Percentiles rank a stretch among this genome's conserved stretches.
Conservation (phyloP, 2,329 filamentous ascomycete genomes). For the Colletotrichum sansevieriae region DNA sequence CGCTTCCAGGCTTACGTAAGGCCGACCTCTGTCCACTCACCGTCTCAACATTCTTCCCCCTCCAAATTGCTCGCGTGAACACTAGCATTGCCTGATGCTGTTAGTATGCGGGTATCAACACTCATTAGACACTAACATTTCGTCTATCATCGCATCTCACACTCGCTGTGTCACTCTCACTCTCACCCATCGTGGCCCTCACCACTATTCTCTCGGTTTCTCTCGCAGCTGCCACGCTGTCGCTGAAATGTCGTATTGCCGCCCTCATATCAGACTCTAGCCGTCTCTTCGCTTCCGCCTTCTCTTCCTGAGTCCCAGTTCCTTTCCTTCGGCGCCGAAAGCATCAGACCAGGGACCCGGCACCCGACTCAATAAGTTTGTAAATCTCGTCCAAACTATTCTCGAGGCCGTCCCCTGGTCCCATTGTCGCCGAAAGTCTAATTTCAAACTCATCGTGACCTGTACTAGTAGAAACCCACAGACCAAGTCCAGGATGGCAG, state of each 20-base stretch:
- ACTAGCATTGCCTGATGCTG: too few species aligned
- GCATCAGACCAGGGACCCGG: not conserved
- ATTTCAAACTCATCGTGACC: conserved; percentile 17
- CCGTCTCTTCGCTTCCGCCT: conserved; percentile 30
- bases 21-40: conserved; percentile 7
- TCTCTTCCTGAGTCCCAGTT: conserved; percentile 2
- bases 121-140: conserved; percentile 24
- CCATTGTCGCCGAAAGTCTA: conserved; percentile 20
- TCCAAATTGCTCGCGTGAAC: not conserved
- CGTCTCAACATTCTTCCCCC: conserved; percentile 24
- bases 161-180: not conserved
- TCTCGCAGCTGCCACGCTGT: not conserved
- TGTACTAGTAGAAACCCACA: not conserved
- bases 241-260: not conserved
- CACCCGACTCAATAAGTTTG: not conserved
- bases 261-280: not conserved
- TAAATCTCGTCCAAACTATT: conserved; percentile 22
- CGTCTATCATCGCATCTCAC: not conserved
- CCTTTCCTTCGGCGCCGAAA: not conserved
- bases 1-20: conserved; percentile 12
- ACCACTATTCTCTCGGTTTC: too few species aligned
- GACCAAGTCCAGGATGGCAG: conserved; percentile 7
- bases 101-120: not conserved
- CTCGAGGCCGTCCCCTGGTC: not conserved
- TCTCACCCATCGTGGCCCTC: too few species aligned